Conservation (phyloP, 768 basidiomycete species). For the Lactarius psammicola region DNA sequence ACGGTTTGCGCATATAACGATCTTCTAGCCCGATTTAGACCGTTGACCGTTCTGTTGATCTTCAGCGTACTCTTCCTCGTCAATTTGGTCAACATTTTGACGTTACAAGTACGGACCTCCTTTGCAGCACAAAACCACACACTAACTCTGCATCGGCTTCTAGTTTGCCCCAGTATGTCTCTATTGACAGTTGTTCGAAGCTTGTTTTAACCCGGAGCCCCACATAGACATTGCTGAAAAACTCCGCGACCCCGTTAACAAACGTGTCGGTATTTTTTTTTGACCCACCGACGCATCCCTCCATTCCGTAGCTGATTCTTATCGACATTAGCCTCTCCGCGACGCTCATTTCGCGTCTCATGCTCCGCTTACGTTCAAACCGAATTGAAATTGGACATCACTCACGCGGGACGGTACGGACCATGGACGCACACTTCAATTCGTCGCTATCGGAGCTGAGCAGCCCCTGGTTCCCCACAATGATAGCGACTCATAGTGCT, state of each 20-base stretch:
- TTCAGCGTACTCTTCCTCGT: not conserved
- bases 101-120: not conserved
- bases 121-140: not conserved
- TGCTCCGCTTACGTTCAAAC: constrained; percentile 5
- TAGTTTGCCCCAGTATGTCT: constrained; percentile 9
- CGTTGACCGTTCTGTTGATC: not conserved
- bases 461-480: not conserved
- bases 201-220: not conserved
- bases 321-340: not conserved
- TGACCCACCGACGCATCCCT: not conserved
- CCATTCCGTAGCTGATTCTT: not conserved
- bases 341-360: constrained; percentile 12
- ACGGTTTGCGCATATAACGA: not conserved
- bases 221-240: not conserved
- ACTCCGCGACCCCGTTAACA: not conserved
- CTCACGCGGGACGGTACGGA: not conserved
- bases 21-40: not conserved
- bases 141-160: not conserved
- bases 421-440: not conserved
- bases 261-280: constrained; percentile 3
- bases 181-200: not conserved
- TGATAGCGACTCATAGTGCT: not conserved
- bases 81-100: constrained; percentile 10
- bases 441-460: not conserved
- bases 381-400: not conserved